Conservation (phyloP, 306 rosid genomes). For the Luffa acutangula region DNA sequence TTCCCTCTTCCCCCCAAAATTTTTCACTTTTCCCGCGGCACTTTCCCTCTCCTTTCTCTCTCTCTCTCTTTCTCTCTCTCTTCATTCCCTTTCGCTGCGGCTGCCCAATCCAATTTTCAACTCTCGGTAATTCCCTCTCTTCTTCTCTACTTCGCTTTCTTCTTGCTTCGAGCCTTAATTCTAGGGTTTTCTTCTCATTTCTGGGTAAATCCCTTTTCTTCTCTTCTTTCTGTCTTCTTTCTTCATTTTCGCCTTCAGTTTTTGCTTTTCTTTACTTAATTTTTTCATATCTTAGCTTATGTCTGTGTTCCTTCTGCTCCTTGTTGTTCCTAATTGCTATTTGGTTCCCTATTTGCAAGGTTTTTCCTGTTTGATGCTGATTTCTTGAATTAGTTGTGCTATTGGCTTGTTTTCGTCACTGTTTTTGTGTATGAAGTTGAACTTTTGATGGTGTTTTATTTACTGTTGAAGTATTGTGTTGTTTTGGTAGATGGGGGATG, state of each 20-base stretch:
- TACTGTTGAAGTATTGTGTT: neutral
- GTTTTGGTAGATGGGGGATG: neutral
- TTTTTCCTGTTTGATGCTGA: neutral
- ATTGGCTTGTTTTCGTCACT: neutral
- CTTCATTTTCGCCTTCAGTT: neutral
- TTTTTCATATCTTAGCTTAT: neutral
- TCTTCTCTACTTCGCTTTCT: neutral
- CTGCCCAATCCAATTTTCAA: neutral
- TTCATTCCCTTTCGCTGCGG: too few species aligned
- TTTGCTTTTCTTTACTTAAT: neutral
- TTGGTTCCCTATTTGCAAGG: neutral
- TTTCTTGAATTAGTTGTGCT: neutral
- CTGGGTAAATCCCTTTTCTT: neutral
- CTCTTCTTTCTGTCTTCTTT: neutral
- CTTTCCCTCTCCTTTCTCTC: neutral
- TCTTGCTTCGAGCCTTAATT: neutral
- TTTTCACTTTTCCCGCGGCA: slow-evolving; percentile 1
- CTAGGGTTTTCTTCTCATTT: neutral
- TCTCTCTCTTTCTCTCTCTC: neutral
- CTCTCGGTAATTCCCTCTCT: neutral
- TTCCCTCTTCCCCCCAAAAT: neutral
- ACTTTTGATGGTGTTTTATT: neutral
- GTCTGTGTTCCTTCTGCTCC: neutral
- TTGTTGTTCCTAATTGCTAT: neutral
- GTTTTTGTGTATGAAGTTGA: neutral